Conservation (phyloP, 2,329 filamentous ascomycete species). For the Scedosporium boydii region DNA sequence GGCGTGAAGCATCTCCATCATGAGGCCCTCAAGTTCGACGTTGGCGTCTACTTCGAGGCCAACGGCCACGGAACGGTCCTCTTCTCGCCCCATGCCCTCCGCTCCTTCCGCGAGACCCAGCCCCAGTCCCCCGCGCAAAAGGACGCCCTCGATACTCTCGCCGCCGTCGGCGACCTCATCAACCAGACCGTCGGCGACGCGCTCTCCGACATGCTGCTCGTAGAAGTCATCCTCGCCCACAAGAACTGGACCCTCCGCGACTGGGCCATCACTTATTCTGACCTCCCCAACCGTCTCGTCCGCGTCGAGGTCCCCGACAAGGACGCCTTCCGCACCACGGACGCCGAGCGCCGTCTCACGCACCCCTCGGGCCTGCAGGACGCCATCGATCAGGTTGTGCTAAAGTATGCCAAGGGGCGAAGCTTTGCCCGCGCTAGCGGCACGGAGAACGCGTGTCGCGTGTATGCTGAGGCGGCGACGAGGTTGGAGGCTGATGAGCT, state of each 20-base stretch:
- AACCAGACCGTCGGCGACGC: constrained; percentile 98
- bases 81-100: constrained; percentile 77
- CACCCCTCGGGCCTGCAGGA: constrained; percentile 71
- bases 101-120: constrained; percentile 66
- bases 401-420: constrained; percentile 82
- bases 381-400: constrained; percentile 78
- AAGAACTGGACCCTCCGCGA: constrained; percentile 85
- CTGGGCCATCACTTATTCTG: constrained; percentile 87
- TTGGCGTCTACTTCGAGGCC: constrained; percentile 97
- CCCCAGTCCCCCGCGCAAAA: constrained; percentile 89
- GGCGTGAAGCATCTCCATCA: constrained; percentile 98
- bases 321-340: constrained; percentile 80
- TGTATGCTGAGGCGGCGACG: constrained; percentile 91
- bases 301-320: constrained; percentile 85
- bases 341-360: constrained; percentile 82
- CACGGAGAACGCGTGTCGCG: constrained; percentile 90
- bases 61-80: constrained; percentile 96
- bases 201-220: constrained; percentile 88
- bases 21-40: constrained; percentile 87
- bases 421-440: constrained; percentile 89
- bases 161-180: constrained; percentile 79
- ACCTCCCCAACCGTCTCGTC: constrained; percentile 91
- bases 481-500: constrained; percentile 85
- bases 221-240: constrained; percentile 92
- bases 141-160: constrained; percentile 75